These are phyloP conservation scores for Daldinia decipiens DNA, from an alignment of 495 filamentous ascomycete genomes.

Conservation along the genomic window DNA sequence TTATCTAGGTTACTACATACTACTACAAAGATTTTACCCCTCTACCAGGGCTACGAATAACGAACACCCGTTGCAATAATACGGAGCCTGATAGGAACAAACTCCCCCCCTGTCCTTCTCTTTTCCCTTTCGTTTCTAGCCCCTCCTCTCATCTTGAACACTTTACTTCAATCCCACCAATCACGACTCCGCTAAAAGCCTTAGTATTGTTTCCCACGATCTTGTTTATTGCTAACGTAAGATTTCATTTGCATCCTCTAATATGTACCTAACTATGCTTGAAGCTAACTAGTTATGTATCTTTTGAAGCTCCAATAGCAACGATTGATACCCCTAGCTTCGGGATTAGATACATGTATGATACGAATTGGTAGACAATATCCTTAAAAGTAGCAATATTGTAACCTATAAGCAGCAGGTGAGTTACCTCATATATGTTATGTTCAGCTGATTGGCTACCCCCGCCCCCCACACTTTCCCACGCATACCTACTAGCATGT, in stretches of 20 bases:
- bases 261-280: background rate
- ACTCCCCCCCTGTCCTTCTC: background rate
- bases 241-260: background rate
- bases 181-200: background rate
- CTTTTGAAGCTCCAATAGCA: background rate
- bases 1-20: background rate
- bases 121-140: background rate
- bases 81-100: background rate
- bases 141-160: background rate
- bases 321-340: background rate
- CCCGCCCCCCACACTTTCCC: slow-evolving; percentile 47
- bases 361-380: background rate
- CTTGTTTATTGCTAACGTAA: slow-evolving; percentile 9
- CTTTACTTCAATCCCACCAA: slow-evolving; percentile 20
- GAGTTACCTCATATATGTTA: slow-evolving; percentile 11
- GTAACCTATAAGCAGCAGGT: slow-evolving; percentile 19
- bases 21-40: background rate
- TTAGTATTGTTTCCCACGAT: slow-evolving; percentile 8
- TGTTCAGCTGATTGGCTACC: slow-evolving; percentile 37
- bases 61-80: background rate
- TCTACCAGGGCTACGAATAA: background rate
- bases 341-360: background rate
- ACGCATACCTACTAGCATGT: slow-evolving; percentile 1
- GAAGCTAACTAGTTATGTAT: background rate
- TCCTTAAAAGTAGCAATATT: slow-evolving; percentile 28